Percentiles rank a stretch among this genome's conserved stretches.
Evolutionary conservation across 768 basidiomycete species (phyloP).

Genomic region (Mycena filopes): DNA sequence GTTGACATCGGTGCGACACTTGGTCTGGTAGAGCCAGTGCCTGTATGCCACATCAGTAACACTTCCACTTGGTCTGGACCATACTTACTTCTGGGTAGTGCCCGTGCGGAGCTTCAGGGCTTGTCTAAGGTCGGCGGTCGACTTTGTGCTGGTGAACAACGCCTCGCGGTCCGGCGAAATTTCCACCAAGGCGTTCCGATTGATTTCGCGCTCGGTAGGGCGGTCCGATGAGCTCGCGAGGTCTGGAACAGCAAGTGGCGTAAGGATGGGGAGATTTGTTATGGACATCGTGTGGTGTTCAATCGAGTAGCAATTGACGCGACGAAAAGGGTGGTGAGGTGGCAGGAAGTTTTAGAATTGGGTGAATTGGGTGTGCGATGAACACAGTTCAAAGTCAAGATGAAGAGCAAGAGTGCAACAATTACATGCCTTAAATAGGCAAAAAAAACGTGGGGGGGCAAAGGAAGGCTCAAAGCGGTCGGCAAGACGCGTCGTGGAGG

Average conservation of each 20-base stretch:
- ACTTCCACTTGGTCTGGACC: neutral
- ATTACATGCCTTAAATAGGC: conserved; percentile 17
- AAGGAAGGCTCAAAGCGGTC: conserved; percentile 13
- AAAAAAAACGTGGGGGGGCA: conserved; percentile 2
- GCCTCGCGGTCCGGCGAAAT: conserved; percentile 50
- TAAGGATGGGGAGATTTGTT: conserved; percentile 35
- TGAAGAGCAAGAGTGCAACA: conserved; percentile 2
- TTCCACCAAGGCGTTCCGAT: conserved; percentile 40
- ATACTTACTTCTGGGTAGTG: conserved; percentile 35
- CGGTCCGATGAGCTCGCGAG: conserved; percentile 21
- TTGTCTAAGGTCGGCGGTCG: conserved; percentile 44
- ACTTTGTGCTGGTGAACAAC: conserved; percentile 38
- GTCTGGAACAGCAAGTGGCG: conserved; percentile 29
- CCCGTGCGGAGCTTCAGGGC: conserved; percentile 43
- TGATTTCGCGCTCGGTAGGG: conserved; percentile 42
- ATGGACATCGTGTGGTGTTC: conserved; percentile 19
- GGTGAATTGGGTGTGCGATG: conserved; percentile 15
- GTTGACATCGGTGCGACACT: conserved; percentile 37
- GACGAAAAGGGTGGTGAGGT: conserved; percentile 7
- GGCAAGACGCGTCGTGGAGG: neutral
- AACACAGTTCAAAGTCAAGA: conserved; percentile 17
- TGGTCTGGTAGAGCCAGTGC: conserved; percentile 46
- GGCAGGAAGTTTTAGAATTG: conserved; percentile 10
- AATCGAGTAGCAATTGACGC: conserved; percentile 18
- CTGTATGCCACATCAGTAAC: conserved; percentile 29